Evolutionary conservation across 1,284 basidiomycete species (phyloP).

Genomic region (Boletus sp.): DNA sequence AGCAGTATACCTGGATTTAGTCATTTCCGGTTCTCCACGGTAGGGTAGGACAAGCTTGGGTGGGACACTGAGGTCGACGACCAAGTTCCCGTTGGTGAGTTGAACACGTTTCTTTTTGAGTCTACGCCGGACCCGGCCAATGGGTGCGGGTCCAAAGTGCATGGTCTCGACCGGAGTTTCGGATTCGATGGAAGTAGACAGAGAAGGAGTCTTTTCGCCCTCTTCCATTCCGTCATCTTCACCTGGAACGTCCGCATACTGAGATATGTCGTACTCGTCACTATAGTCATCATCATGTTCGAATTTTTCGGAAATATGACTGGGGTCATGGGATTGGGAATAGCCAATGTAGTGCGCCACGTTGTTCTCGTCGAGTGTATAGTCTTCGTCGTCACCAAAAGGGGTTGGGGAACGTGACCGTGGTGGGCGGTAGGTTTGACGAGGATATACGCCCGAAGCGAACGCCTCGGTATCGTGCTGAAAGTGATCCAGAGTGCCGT

Average conservation of each 20-base stretch:
- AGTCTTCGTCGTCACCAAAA: slow-evolving; percentile 67
- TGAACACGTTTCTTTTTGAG: slow-evolving; percentile 74
- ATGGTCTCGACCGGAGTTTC: slow-evolving; percentile 58
- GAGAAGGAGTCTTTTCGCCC: slow-evolving; percentile 40
- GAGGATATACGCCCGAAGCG: slow-evolving; percentile 56
- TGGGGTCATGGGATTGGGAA: slow-evolving; percentile 25
- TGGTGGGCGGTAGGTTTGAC: slow-evolving; percentile 45
- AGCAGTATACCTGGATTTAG: slow-evolving; percentile 80
- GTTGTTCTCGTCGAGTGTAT: slow-evolving; percentile 53
- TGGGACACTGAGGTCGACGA: slow-evolving; percentile 82
- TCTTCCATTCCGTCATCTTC: slow-evolving; percentile 24
- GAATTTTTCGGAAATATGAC: slow-evolving; percentile 36
- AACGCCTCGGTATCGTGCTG: slow-evolving; percentile 63
- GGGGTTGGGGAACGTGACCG: slow-evolving; percentile 74
- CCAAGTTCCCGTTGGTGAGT: slow-evolving; percentile 82
- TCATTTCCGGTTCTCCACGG: slow-evolving; percentile 81
- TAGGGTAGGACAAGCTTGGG: slow-evolving; percentile 82
- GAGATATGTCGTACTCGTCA: slow-evolving; percentile 34
- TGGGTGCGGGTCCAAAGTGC: slow-evolving; percentile 86
- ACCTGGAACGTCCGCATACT: slow-evolving; percentile 30
- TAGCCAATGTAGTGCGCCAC: slow-evolving; percentile 53
- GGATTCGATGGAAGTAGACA: slow-evolving; percentile 40
- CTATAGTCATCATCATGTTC: slow-evolving; percentile 9
- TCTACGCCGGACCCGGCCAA: slow-evolving; percentile 72
- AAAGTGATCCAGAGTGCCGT: slow-evolving; percentile 43